Evolutionary conservation across 306 rosid genomes (phyloP), one percentile per base, ranked within the genome.

Genomic region (Sophora flavescens): DNA sequence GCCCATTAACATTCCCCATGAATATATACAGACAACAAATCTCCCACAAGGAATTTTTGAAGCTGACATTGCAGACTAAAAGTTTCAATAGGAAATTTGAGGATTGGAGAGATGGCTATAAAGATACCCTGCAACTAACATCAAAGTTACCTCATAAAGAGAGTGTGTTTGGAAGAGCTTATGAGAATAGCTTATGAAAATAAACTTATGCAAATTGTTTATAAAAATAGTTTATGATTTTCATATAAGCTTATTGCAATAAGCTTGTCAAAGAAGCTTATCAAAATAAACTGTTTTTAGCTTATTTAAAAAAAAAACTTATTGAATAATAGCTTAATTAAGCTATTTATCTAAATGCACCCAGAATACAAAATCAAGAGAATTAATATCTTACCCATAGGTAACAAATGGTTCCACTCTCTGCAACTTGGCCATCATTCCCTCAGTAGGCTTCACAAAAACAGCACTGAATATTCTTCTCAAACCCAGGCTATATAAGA

Each of bases 371-470:
- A 67, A 60, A 42, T 18, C 41, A n/a, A 52, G 63, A 28, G 42
- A 10, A 48, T 10, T 2, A 2, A 32, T 66, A 10, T 1, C 87
- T 10, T 84, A 90, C 92, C 95, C 95, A 30, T 88, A 90, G 48
- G 92, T 86, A 53, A 90, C 87, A 70, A 74, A 90, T 1, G 95
- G 95, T 84, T 90, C 92, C 72, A 88, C 87, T 78, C 35, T 88
- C 63, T 68, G 88, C 58, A 90, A 74, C 82, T 84, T 88, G 41
- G 80, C 89, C 53, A 86, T n/a, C 2, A 70, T 52, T 26, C 66
- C 74, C 28, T 84, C 87, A 62, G 57, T 86, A 28, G 80, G 87
- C 81, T 79, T 90, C 17, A 85, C 81, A 67, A 90, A 84, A 57
- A 90, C 89, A 53, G 87, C 95, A 4, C 74, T 70, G 73, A 84